Evolutionary conservation across 106 monocot species (phyloP).

Genomic region (Ottelia alismoides): DNA sequence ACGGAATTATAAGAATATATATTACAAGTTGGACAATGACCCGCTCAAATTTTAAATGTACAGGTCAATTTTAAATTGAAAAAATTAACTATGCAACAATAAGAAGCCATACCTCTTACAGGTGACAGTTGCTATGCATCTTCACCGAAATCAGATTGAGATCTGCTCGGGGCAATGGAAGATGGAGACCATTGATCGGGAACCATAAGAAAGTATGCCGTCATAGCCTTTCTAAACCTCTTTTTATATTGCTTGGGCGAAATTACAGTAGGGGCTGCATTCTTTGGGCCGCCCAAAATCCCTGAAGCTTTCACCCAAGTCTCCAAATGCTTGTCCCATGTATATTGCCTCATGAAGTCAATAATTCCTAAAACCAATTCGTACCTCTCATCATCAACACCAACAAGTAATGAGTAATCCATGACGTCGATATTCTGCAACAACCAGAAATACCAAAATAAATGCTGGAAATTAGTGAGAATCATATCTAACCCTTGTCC

Average conservation of each 20-base stretch:
- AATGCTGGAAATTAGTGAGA: too few species aligned
- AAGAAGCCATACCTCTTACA: too few species aligned
- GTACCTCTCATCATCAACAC: background rate
- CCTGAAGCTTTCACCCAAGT: conserved; percentile 4
- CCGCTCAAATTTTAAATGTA: too few species aligned
- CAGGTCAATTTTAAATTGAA: too few species aligned
- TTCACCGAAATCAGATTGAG: too few species aligned
- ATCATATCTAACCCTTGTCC: too few species aligned
- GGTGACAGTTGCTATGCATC: too few species aligned
- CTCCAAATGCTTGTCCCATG: background rate
- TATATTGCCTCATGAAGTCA: background rate
- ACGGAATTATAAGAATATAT: too few species aligned
- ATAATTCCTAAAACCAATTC: background rate
- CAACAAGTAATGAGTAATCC: background rate
- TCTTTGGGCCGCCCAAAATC: conserved; percentile 58
- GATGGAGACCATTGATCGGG: too few species aligned
- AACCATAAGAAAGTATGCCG: conserved; percentile 58
- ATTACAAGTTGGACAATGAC: too few species aligned
- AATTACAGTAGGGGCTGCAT: conserved; percentile 64
- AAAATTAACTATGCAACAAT: too few species aligned
- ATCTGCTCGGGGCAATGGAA: too few species aligned
- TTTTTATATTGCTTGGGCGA: conserved; percentile 75
- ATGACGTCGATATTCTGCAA: conserved; percentile 18
- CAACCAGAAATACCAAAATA: background rate
- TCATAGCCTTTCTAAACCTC: conserved; percentile 66